These are phyloP conservation scores for Streptanthus diversifolius DNA, from an alignment of 345 rosid species.

Conservation along the genomic window DNA sequence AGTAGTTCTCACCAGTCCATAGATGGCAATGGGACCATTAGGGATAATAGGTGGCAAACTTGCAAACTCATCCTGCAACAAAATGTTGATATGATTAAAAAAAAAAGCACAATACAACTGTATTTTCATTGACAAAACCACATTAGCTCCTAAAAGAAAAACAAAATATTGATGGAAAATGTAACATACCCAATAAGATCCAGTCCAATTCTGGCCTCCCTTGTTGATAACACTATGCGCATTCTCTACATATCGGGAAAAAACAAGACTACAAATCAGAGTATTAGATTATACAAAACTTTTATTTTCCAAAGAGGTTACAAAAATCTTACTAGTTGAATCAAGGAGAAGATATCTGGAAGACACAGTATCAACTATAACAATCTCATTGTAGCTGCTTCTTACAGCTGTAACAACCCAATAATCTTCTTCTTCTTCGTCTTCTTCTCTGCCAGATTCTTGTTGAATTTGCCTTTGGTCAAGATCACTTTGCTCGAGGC, in stretches of 20 bases:
- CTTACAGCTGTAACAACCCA: constrained; percentile 51
- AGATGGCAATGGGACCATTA: constrained; percentile 67
- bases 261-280: neutral
- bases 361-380: constrained; percentile 57
- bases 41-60: constrained; percentile 72
- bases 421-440: constrained; percentile 47
- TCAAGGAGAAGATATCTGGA: constrained; percentile 78
- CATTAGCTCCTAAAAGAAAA: neutral
- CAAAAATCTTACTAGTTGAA: constrained; percentile 47
- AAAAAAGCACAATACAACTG: neutral
- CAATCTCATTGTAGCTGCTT: constrained; percentile 66
- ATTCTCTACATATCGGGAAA: constrained; percentile 43
- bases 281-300: neutral
- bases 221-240: constrained; percentile 74
- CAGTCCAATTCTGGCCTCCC: constrained; percentile 65
- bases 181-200: constrained; percentile 65
- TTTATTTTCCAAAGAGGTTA: neutral
- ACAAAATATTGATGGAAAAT: neutral
- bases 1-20: constrained; percentile 58
- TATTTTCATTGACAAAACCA: neutral
- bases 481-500: constrained; percentile 19
- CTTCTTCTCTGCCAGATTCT: neutral
- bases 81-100: constrained; percentile 6
- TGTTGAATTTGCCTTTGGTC: neutral
- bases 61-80: constrained; percentile 69